Conservation (phyloP, 1,139 yeast genomes). For the Suhomyces yuchorum region DNA sequence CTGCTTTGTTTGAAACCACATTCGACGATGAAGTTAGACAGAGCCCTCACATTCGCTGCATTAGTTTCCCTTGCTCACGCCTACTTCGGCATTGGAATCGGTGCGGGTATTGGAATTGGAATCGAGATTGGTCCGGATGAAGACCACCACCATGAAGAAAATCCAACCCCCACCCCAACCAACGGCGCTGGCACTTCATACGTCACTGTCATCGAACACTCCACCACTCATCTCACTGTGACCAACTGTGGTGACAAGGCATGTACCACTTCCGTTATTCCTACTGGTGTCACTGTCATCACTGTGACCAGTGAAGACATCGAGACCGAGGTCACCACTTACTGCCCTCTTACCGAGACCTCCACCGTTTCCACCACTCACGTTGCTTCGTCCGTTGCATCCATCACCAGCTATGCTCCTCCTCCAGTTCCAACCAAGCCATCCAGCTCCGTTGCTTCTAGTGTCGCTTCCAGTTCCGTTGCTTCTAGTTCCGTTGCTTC, state of each 20-base stretch:
- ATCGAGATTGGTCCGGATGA: neutral
- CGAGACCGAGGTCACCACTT: constrained; percentile 17
- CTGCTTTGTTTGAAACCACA: neutral
- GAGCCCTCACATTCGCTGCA: constrained; percentile 14
- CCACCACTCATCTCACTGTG: constrained; percentile 24
- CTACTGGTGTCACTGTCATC: constrained; percentile 15
- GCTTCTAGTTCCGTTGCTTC: constrained; percentile 6
- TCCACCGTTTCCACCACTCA: constrained; percentile 1
- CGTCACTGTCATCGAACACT: constrained; percentile 10
- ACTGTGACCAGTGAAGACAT: constrained; percentile 15
- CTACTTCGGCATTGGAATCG: constrained; percentile 8
- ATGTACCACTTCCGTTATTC: constrained; percentile 20
- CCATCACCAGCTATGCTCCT: neutral
- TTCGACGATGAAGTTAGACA: constrained; percentile 12
- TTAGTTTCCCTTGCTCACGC: constrained; percentile 11
- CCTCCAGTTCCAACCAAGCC: constrained; percentile 3
- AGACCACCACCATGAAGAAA: neutral
- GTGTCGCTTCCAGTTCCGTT: constrained; percentile 5
- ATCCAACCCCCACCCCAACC: constrained; percentile 4
- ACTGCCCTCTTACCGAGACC: constrained; percentile 16
- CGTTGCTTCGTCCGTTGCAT: constrained; percentile 1
- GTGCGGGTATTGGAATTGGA: constrained; percentile 3
- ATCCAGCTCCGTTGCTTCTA: constrained; percentile 10
- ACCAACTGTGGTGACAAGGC: constrained; percentile 23
- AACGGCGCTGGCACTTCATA: constrained; percentile 2